These are phyloP conservation scores for Thymus mandschuricus DNA, from an alignment of 257 asterid species.

Conservation along the genomic window DNA sequence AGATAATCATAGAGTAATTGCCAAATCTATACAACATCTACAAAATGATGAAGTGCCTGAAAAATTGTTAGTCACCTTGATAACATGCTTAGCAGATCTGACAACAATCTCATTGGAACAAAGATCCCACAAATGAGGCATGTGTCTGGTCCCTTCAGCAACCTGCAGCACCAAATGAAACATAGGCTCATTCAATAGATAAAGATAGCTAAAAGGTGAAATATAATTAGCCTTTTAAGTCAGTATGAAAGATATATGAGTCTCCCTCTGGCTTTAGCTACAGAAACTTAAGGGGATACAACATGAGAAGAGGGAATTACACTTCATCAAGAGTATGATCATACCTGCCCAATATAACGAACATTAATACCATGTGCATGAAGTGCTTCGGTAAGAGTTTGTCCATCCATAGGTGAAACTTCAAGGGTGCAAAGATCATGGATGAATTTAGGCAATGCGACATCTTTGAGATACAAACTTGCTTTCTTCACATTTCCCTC, in stretches of 20 bases:
- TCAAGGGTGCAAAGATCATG: slow-evolving; percentile 85
- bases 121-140: slow-evolving; percentile 94
- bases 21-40: neutral
- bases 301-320: slow-evolving; percentile 20
- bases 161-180: slow-evolving; percentile 53
- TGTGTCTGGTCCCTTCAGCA: slow-evolving; percentile 77
- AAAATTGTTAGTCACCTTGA: slow-evolving; percentile 61
- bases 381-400: slow-evolving; percentile 89
- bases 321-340: slow-evolving; percentile 30
- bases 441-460: slow-evolving; percentile 74
- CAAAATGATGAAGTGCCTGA: slow-evolving; percentile 26
- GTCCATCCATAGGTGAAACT: slow-evolving; percentile 99
- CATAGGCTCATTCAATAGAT: slow-evolving; percentile 6
- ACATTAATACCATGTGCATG: slow-evolving; percentile 93
- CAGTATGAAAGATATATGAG: neutral
- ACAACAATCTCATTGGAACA: slow-evolving; percentile 82
- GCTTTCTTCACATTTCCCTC: slow-evolving; percentile 83
- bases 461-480: slow-evolving; percentile 68
- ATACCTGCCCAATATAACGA: slow-evolving; percentile 89
- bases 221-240: slow-evolving; percentile 1
- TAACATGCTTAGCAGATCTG: slow-evolving; percentile 87
- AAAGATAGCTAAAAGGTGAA: slow-evolving; percentile 3
- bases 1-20: slow-evolving; percentile 14
- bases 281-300: slow-evolving; percentile 17
- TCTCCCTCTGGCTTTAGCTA: slow-evolving; percentile 17